These are phyloP conservation scores for thale cress (Arabidopsis thaliana) DNA, from an alignment of 345 rosid genomes.

Conservation along the genomic window DNA sequence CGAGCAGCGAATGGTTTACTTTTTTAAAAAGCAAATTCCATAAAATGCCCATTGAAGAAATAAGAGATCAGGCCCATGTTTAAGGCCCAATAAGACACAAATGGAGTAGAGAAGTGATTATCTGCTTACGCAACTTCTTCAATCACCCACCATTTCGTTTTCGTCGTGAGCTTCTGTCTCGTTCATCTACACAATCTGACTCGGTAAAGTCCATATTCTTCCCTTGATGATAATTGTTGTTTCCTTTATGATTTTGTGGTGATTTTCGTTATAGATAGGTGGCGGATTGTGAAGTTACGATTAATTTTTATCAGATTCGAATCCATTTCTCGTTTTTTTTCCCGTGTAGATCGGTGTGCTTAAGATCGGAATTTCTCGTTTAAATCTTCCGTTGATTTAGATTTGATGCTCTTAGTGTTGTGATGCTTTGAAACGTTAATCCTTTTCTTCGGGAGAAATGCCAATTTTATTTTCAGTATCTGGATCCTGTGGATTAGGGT, in stretches of 20 bases:
- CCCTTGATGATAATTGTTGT: neutral
- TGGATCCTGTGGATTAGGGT: neutral
- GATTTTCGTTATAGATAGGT: neutral
- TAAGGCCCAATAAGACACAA: conserved; percentile 18
- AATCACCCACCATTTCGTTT: conserved; percentile 17
- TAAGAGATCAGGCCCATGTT: neutral
- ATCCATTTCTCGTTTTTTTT: neutral
- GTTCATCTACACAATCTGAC: conserved; percentile 17
- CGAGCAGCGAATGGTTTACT: neutral
- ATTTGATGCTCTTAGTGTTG: neutral
- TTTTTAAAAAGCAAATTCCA: neutral
- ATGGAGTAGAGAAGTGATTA: neutral
- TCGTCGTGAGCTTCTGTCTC: conserved; percentile 16
- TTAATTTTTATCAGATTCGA: conserved; percentile 19
- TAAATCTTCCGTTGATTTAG: neutral
- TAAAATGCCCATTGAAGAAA: neutral
- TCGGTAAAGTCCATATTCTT: conserved; percentile 30
- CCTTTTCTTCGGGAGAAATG: neutral
- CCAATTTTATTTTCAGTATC: conserved; percentile 8
- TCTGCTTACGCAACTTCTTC: neutral
- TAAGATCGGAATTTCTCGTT: neutral
- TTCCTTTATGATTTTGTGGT: neutral
- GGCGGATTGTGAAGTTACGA: neutral
- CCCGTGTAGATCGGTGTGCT: neutral
- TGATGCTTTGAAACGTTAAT: neutral